Conservation (phyloP, 139 green algal species). For the Micractinium conductrix region DNA sequence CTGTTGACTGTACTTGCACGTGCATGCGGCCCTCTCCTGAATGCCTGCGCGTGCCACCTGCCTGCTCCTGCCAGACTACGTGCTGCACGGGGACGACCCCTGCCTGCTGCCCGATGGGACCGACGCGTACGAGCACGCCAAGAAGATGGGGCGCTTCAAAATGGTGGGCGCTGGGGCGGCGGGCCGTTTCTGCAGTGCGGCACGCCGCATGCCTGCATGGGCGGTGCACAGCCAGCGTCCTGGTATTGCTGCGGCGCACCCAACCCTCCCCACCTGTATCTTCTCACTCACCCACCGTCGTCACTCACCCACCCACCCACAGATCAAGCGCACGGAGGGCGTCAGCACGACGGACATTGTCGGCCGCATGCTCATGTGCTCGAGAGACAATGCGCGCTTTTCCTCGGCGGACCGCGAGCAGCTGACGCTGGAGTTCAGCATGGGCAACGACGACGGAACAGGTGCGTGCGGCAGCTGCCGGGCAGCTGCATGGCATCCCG, state of each 20-base stretch:
- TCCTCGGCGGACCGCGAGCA: background rate
- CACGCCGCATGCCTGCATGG: no score
- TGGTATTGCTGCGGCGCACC: background rate
- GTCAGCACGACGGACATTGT: constrained; percentile 99
- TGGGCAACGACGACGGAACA: constrained; percentile 7
- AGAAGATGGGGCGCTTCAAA: constrained; percentile 89
- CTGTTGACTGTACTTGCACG: no score
- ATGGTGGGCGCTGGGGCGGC: constrained; percentile 48
- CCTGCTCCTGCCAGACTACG: no score
- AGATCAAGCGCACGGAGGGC: constrained; percentile 98
- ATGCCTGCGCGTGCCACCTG: no score
- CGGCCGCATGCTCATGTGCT: constrained; percentile 95
- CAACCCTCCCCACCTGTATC: no score
- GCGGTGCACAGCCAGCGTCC: no score
- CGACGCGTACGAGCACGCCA: constrained; percentile 96
- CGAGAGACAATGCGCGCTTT: constrained; percentile 72
- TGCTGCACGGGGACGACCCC: constrained; percentile 99
- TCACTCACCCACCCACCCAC: background rate
- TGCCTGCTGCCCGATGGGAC: constrained; percentile 98
- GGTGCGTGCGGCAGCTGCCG: no score
- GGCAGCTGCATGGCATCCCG: no score
- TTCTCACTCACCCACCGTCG: no score
- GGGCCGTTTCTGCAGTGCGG: background rate
- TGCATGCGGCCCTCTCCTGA: no score
- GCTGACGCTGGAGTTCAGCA: constrained; percentile 30